phyloP scores from a whole-genome alignment of 176 grass and related monocot species.

The Carex scoparia region DNA sequence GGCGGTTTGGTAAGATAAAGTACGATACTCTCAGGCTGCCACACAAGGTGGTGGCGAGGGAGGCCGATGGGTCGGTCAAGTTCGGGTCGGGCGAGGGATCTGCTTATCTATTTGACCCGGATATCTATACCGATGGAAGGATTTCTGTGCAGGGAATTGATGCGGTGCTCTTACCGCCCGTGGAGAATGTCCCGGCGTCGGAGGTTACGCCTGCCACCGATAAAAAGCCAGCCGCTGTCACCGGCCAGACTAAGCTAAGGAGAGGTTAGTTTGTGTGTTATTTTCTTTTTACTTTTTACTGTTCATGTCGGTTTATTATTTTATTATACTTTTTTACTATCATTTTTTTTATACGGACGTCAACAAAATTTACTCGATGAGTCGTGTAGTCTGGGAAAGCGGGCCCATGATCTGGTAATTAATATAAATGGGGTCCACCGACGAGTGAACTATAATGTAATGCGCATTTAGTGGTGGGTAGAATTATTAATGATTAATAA shows the following conservation, averaged over 20 bases:
- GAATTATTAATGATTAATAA: no score
- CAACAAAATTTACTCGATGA: no score
- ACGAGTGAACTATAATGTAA: no score
- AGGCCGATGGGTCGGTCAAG: conserved; percentile 98
- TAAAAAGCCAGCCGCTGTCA: conserved; percentile 44
- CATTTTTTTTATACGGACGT: no score
- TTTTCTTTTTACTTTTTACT: conserved; percentile 2
- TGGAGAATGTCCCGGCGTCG: conserved; percentile 28
- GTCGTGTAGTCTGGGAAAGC: no score
- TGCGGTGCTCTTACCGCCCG: conserved; percentile 70
- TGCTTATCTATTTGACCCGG: conserved; percentile 94
- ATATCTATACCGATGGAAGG: conserved; percentile 92
- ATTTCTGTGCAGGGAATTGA: conserved; percentile 96
- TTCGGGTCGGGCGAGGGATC: conserved; percentile 73
- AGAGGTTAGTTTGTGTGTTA: conserved; percentile 53
- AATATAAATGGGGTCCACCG: no score
- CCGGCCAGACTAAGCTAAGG: conserved; percentile 48
- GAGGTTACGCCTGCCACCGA: not conserved
- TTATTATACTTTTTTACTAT: no score
- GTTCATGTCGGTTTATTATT: not conserved
- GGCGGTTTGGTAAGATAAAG: conserved; percentile 74
- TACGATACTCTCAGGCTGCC: conserved; percentile 89
- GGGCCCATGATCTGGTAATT: no score
- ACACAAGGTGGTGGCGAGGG: conserved; percentile 75
- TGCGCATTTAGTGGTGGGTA: no score